These are phyloP conservation scores for Ampelocalamus luodianensis DNA, from an alignment of 176 grass and related monocot species.

Conservation along the genomic window DNA sequence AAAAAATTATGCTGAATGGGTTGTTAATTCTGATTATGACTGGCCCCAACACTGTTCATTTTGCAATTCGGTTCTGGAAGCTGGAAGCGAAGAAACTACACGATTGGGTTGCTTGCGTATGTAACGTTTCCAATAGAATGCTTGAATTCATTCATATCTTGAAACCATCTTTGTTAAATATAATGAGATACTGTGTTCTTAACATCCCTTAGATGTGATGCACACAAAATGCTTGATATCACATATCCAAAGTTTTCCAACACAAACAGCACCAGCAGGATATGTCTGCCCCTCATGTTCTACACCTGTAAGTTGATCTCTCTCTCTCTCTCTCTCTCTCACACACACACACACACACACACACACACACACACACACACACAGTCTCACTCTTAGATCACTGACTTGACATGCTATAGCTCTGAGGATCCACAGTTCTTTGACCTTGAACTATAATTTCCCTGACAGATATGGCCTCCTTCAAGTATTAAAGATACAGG, in stretches of 20 bases:
- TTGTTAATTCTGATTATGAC: slow-evolving; percentile 94
- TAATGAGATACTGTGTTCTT: slow-evolving; percentile 26
- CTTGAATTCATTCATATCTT: slow-evolving; percentile 40
- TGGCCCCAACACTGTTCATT: slow-evolving; percentile 91
- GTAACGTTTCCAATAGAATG: slow-evolving; percentile 48
- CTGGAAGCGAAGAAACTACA: slow-evolving; percentile 76
- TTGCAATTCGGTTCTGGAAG: slow-evolving; percentile 82
- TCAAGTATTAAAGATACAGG: slow-evolving; percentile 96
- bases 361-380: no score
- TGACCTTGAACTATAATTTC: slow-evolving; percentile 39
- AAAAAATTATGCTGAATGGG: slow-evolving; percentile 99
- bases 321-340: neutral
- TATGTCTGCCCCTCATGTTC: slow-evolving; percentile 89
- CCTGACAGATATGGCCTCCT: slow-evolving; percentile 88
- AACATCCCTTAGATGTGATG: slow-evolving; percentile 68
- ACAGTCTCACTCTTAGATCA: no score
- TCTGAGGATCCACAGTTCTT: slow-evolving; percentile 30
- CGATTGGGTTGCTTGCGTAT: slow-evolving; percentile 98
- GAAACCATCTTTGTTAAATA: slow-evolving; percentile 32
- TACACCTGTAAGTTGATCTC: slow-evolving; percentile 64
- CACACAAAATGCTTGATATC: slow-evolving; percentile 93
- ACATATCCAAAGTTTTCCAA: slow-evolving; percentile 73
- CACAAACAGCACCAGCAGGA: slow-evolving; percentile 89
- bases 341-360: no score
- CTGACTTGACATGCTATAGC: slow-evolving; percentile 3